Conservation (phyloP, 768 basidiomycete species). For the Trametes punicea region DNA sequence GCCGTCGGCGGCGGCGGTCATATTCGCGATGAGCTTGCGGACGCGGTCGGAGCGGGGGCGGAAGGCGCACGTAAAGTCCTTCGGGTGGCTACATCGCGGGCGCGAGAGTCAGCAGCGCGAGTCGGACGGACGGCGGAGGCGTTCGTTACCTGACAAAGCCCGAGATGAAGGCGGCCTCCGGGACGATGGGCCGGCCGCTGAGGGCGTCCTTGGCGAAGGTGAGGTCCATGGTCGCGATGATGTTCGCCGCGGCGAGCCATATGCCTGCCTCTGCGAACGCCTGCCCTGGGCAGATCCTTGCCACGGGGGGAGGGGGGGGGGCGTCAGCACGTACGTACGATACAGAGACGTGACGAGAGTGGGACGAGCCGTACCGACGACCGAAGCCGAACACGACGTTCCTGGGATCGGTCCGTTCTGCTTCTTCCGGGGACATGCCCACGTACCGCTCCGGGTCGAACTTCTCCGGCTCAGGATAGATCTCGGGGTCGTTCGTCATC, state of each 20-base stretch:
- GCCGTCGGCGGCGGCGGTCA: not conserved
- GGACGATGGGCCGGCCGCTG: constrained; percentile 36
- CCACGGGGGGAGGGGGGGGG: too few species aligned
- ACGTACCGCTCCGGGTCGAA: constrained; percentile 25
- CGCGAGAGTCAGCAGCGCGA: not conserved
- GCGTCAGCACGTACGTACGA: not conserved
- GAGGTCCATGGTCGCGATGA: constrained; percentile 28
- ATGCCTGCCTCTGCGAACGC: constrained; percentile 25
- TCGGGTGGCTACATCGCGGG: constrained; percentile 6
- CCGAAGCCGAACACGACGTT: constrained; percentile 22
- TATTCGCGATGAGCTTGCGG: constrained; percentile 6
- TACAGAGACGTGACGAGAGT: not conserved
- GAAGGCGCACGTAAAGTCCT: constrained; percentile 10
- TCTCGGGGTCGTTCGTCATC: constrained; percentile 17
- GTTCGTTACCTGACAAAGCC: constrained; percentile 29
- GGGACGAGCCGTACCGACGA: constrained; percentile 6
- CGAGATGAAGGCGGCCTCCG: constrained; percentile 37
- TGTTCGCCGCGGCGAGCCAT: constrained; percentile 26
- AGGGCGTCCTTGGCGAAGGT: constrained; percentile 32
- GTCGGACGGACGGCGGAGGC: not conserved
- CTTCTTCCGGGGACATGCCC: constrained; percentile 7
- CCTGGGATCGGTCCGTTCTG: constrained; percentile 3
- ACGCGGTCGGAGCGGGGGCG: not conserved
- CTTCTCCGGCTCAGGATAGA: constrained; percentile 21
- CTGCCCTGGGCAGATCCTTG: constrained; percentile 27